phyloP scores from a whole-genome alignment of 176 grass and related monocot species.

The Paspalum notatum region DNA sequence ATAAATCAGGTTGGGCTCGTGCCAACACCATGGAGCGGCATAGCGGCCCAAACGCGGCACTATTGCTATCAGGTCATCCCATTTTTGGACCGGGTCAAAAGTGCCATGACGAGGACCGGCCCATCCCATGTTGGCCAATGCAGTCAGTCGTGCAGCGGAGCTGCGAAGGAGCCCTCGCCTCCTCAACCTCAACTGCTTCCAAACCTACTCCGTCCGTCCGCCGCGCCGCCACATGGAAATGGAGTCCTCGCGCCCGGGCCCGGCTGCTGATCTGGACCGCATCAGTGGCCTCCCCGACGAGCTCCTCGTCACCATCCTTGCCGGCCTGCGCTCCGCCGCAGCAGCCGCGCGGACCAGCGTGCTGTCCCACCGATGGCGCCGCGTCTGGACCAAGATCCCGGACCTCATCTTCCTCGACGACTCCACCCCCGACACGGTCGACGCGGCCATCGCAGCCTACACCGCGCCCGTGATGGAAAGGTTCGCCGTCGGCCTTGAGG shows the following conservation, averaged over 20 bases:
- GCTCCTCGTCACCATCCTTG: slow-evolving; percentile 25
- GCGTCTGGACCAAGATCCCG: slow-evolving; percentile 5
- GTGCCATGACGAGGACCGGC: no score
- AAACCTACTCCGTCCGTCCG: neutral
- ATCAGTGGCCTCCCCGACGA: slow-evolving; percentile 34
- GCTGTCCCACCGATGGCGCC: slow-evolving; percentile 25
- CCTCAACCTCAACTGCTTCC: neutral
- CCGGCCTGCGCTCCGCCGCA: neutral
- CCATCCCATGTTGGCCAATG: no score
- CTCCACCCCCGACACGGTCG: neutral
- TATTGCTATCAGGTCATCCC: no score
- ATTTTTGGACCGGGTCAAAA: no score
- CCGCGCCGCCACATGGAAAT: neutral
- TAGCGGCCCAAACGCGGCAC: no score
- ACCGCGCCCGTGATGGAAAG: neutral
- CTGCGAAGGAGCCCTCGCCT: neutral
- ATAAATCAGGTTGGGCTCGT: no score
- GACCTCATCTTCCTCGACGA: slow-evolving; percentile 24
- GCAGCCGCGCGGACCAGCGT: slow-evolving; percentile 9
- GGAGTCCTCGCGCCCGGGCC: neutral
- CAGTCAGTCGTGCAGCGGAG: no score
- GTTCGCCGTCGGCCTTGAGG: neutral
- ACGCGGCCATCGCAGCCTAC: neutral
- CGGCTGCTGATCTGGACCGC: neutral
- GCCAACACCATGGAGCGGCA: no score